Conservation (phyloP, 202 grass and related monocot genomes). For the Eragrostis tef region DNA sequence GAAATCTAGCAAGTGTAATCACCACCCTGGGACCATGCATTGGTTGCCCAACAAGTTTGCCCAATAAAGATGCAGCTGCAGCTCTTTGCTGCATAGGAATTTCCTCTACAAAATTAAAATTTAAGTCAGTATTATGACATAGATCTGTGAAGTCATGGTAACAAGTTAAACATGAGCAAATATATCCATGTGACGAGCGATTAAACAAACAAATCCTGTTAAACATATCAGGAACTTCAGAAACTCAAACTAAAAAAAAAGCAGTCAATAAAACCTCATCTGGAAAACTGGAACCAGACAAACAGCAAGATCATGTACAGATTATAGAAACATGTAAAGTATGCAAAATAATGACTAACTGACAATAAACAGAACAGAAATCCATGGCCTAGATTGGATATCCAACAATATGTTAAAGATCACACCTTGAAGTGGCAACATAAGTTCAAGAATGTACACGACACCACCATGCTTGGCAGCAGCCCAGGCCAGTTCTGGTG, state of each 20-base stretch:
- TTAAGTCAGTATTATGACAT: background rate
- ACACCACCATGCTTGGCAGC: slow-evolving; percentile 97
- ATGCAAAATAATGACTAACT: slow-evolving; percentile 23
- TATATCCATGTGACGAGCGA: slow-evolving; percentile 6
- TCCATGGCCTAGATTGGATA: slow-evolving; percentile 9
- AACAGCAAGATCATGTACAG: slow-evolving; percentile 7
- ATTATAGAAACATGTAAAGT: slow-evolving; percentile 30
- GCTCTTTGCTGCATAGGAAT: slow-evolving; percentile 95
- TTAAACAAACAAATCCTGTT: slow-evolving; percentile 25
- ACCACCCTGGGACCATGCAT: slow-evolving; percentile 99
- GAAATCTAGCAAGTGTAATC: slow-evolving; percentile 90
- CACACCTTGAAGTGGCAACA: slow-evolving; percentile 82
- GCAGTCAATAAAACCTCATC: slow-evolving; percentile 22
- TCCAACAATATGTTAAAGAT: slow-evolving; percentile 11
- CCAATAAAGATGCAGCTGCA: slow-evolving; percentile 86
- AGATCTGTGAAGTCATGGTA: slow-evolving; percentile 8
- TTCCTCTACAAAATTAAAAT: slow-evolving; percentile 71
- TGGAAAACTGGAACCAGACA: background rate
- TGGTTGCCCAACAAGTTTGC: slow-evolving; percentile 91
- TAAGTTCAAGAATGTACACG: slow-evolving; percentile 98
- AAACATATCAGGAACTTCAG: slow-evolving; percentile 10
- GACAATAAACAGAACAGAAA: background rate
- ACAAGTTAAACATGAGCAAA: slow-evolving; percentile 42
- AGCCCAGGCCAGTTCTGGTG: slow-evolving; percentile 95
- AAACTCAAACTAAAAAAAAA: background rate